Evolutionary conservation across 2,329 filamentous ascomycete species (phyloP).

Genomic region (Lizonia empirigonia): DNA sequence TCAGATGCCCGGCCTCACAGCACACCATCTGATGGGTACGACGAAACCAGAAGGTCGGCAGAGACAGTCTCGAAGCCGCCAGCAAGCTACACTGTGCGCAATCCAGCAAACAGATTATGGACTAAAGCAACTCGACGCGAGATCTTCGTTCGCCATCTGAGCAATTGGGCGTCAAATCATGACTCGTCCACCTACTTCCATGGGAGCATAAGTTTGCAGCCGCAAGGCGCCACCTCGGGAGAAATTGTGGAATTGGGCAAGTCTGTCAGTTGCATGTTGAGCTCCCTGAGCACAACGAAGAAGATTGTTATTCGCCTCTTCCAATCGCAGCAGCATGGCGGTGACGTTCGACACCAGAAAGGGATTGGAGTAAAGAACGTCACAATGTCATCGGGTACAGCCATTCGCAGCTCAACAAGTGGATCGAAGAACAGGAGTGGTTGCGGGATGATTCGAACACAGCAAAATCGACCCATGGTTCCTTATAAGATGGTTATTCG

Average conservation of each 20-base stretch:
- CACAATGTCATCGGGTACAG: neutral
- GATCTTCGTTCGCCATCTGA: constrained; percentile 30
- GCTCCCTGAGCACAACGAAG: constrained; percentile 23
- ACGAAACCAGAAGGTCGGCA: neutral
- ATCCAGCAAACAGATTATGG: constrained; percentile 24
- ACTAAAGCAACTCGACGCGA: constrained; percentile 27
- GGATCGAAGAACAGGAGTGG: neutral
- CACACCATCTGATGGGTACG: neutral
- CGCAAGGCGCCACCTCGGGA: constrained; percentile 5
- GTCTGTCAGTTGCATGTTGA: constrained; percentile 36
- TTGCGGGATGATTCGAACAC: neutral
- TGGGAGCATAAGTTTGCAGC: constrained; percentile 32
- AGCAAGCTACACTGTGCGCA: constrained; percentile 17
- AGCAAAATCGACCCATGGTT: neutral
- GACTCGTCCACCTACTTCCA: constrained; percentile 39
- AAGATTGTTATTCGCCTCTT: constrained; percentile 36
- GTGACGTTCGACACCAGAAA: neutral
- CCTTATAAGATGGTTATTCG: constrained; percentile 37
- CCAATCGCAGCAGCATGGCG: constrained; percentile 16
- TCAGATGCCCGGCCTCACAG: neutral
- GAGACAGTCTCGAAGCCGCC: constrained; percentile 4
- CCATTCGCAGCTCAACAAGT: neutral
- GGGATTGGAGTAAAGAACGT: neutral
- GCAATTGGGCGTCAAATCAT: constrained; percentile 34
- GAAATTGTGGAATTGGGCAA: constrained; percentile 31